phyloP scores from a whole-genome alignment of 495 filamentous ascomycete species.

The Lophiostoma macrostomum region DNA sequence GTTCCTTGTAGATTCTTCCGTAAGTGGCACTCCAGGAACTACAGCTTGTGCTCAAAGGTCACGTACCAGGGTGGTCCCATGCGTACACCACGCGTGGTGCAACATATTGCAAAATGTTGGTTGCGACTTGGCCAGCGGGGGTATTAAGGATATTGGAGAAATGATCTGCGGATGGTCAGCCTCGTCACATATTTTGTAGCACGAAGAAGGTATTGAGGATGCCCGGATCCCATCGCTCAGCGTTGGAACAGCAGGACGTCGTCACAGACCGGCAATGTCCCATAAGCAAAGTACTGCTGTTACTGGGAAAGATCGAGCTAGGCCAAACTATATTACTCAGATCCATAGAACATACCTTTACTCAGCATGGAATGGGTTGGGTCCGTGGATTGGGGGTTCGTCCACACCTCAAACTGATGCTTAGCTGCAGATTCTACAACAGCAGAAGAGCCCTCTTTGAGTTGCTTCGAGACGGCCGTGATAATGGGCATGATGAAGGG shows the following conservation, averaged over 20 bases:
- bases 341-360: no score
- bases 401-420: slow-evolving; percentile 90
- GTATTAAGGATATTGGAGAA: slow-evolving; percentile 91
- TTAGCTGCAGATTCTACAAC: slow-evolving; percentile 77
- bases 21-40: no score
- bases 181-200: no score
- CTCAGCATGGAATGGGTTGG: slow-evolving; percentile 94
- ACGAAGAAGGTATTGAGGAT: no score
- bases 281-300: no score
- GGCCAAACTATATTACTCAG: no score
- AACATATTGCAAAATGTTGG: slow-evolving; percentile 74
- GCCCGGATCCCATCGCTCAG: no score
- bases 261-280: no score
- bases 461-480: slow-evolving; percentile 70
- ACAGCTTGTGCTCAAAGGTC: no score
- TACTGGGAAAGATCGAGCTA: no score
- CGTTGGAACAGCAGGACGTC: no score
- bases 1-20: no score
- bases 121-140: slow-evolving; percentile 77
- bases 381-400: slow-evolving; percentile 76
- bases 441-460: slow-evolving; percentile 78
- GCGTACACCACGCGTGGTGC: slow-evolving; percentile 85
- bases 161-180: slow-evolving; percentile 94
- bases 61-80: slow-evolving; percentile 84
- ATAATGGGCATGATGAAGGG: slow-evolving; percentile 91